Base-by-base conservation (phyloP, 2,329 filamentous ascomycete species). In the Orbilia brochopaga region DNA sequence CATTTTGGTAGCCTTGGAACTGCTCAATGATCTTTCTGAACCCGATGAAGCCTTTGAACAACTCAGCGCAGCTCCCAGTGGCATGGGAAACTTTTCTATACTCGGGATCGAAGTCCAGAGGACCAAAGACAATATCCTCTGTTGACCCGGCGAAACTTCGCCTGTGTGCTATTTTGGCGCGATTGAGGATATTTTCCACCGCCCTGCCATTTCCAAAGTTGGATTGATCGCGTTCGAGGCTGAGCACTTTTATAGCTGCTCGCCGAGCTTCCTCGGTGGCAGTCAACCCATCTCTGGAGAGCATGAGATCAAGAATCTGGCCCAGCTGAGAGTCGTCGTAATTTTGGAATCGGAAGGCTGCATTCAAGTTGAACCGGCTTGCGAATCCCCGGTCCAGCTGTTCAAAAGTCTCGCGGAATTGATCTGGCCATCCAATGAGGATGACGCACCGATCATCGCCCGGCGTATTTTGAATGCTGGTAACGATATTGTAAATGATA, bases 181-280 rank as follows among this genome's bases (percentile, higher is more conserved):
- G 77, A 54, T 85, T 81, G 0, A 90, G 80, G 0, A 91, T 77
- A 21, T 84, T 89, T 52, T 93, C 88, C 21, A 93, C 84, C 73
- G 91, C 89, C 0, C 88, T 85, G 85, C 85, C 89, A 75, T 93
- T 92, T 0, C 90, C 86, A 77, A 90, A 90, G 73, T 89, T 84
- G 0, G 84, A 84, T 0, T 85, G 82, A 74, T 88, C 88, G 1
- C 88, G 84, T 84, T 83, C 3, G 87, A 82, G 6, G 79, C 79
- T 0, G 92, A 92, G 80, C 15, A 88, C 80, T 3, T 88, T 85
- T 67, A 87, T 79, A 0, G 84, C 87, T 0, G 85, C 83, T 0
- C 78, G 77, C 60, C 83, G 83, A 0, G 83, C 88, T 21, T 82
- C 77, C 0, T 81, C 78, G 0, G 85, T 87, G 0, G 83, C 83